These are phyloP conservation scores for Eremomyces bilateralis DNA, from an alignment of 495 filamentous ascomycete genomes.

Conservation along the genomic window DNA sequence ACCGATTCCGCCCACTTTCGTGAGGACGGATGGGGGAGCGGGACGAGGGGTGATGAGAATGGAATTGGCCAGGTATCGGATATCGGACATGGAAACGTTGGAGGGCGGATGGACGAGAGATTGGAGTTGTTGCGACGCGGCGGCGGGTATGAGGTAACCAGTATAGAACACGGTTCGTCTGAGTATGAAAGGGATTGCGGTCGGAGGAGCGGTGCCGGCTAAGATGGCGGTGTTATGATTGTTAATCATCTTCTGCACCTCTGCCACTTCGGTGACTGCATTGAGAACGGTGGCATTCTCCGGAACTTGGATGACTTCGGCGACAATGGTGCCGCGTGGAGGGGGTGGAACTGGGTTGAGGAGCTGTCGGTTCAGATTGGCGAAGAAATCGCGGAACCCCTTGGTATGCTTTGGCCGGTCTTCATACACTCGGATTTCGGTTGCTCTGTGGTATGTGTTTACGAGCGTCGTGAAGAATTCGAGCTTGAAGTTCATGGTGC, in stretches of 20 bases:
- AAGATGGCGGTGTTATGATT: conserved; percentile 43
- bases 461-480: conserved; percentile 56
- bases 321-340: conserved; percentile 36
- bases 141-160: conserved; percentile 61
- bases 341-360: conserved; percentile 12
- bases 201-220: conserved; percentile 18
- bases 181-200: conserved; percentile 34
- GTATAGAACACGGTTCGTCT: conserved; percentile 82
- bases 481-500: conserved; percentile 78
- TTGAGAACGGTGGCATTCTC: conserved; percentile 59
- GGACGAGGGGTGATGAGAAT: conserved; percentile 70
- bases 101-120: conserved; percentile 40
- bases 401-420: conserved; percentile 32
- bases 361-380: conserved; percentile 40
- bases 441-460: conserved; percentile 60
- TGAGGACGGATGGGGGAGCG: conserved; percentile 40
- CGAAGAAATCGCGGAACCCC: conserved; percentile 51
- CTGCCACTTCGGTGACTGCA: conserved; percentile 58
- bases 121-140: conserved; percentile 47
- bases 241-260: conserved; percentile 79
- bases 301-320: conserved; percentile 73
- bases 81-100: conserved; percentile 33
- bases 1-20: conserved; percentile 70
- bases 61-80: conserved; percentile 72
- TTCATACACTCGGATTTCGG: conserved; percentile 58